phyloP scores from a whole-genome alignment of 164 flowering plant genomes.

The Liquidambar formosana region DNA sequence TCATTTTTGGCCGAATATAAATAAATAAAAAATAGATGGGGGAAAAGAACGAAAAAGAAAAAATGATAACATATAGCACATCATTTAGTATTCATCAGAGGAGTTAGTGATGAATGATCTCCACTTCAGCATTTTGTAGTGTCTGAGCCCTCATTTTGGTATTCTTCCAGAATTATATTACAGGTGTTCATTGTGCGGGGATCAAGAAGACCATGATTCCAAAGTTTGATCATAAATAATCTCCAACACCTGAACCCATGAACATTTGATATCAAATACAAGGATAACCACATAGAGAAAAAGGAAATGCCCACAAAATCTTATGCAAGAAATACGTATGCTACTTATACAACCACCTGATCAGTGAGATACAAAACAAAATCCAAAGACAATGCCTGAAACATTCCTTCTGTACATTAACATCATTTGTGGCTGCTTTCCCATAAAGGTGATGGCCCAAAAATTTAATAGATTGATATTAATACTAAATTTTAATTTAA shows the following conservation, averaged over 20 bases:
- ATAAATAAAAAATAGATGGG: neutral
- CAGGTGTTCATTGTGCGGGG: conserved; percentile 82
- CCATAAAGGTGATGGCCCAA: no score
- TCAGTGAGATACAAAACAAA: neutral
- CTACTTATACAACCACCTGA: neutral
- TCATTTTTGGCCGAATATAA: conserved; percentile 1
- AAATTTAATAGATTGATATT: no score
- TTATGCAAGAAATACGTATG: neutral
- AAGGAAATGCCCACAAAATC: neutral
- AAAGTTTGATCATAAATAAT: conserved; percentile 87
- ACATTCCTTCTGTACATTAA: no score
- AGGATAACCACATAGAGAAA: neutral
- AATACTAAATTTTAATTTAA: no score
- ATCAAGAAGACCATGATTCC: conserved; percentile 96
- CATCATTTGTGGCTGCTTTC: no score
- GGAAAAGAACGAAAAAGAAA: neutral
- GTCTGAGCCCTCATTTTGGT: conserved; percentile 35
- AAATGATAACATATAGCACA: neutral
- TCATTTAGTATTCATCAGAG: neutral
- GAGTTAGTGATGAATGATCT: neutral
- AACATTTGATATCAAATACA: neutral
- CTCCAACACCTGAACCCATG: conserved; percentile 87
- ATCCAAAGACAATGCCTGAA: neutral
- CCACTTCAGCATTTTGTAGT: conserved; percentile 26
- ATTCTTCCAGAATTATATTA: conserved; percentile 56